Percentiles rank a stretch among this genome's conserved stretches.
phyloP scores from a whole-genome alignment of 129 eudicot genomes.

The Chrysanthemum seticuspe region DNA sequence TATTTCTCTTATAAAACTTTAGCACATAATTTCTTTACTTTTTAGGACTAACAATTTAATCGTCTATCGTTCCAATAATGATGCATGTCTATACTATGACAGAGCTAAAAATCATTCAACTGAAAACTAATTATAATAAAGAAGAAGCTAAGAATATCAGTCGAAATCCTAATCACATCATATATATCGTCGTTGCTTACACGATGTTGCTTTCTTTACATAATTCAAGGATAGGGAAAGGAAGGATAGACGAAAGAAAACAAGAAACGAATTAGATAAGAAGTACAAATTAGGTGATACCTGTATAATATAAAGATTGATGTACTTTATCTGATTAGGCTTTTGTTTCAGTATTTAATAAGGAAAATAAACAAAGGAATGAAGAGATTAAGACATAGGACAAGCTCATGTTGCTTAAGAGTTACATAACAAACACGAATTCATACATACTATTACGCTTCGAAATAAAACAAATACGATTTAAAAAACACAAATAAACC shows the following conservation, averaged over 20 bases:
- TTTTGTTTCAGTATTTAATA: constrained; percentile 19
- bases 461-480: neutral
- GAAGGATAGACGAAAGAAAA: constrained; percentile 12
- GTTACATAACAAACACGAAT: constrained; percentile 21
- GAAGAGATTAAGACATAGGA: neutral
- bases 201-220: constrained; percentile 26
- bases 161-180: constrained; percentile 10
- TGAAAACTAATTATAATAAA: neutral
- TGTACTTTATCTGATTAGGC: constrained; percentile 8
- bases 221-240: constrained; percentile 20
- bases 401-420: constrained; percentile 7
- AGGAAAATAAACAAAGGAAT: neutral
- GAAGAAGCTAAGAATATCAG: neutral
- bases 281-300: constrained; percentile 6
- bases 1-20: no score
- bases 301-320: neutral
- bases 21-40: no score
- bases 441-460: neutral
- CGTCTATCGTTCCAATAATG: no score
- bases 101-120: neutral
- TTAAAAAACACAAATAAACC: constrained; percentile 23
- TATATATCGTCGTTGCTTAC: constrained; percentile 24
- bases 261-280: neutral
- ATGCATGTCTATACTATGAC: no score
- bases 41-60: no score